Conservation (phyloP, 1,139 yeast species). For the Pichia sp. region DNA sequence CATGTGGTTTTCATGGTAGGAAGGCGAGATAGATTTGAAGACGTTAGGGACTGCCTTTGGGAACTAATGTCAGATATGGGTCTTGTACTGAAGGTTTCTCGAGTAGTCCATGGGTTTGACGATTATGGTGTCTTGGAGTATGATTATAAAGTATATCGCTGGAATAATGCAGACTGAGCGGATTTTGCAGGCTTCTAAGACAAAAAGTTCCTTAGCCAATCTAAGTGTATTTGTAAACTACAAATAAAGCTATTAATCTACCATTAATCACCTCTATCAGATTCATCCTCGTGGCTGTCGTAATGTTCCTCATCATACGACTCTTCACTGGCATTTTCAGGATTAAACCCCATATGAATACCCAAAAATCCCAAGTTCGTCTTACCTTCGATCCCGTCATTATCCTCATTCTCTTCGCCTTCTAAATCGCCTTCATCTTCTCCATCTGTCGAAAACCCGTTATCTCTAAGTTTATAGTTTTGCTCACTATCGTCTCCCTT, state of each 20-base stretch:
- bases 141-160: slow-evolving; percentile 45
- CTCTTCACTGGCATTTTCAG: slow-evolving; percentile 10
- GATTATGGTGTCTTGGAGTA: slow-evolving; percentile 79
- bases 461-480: background rate
- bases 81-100: slow-evolving; percentile 30
- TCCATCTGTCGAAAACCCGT: background rate
- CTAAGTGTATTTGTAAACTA: background rate
- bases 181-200: background rate
- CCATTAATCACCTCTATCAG: background rate
- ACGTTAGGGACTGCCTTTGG: slow-evolving; percentile 63
- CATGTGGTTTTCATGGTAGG: slow-evolving; percentile 72
- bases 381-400: slow-evolving; percentile 10
- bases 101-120: slow-evolving; percentile 63
- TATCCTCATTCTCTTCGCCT: slow-evolving; percentile 16
- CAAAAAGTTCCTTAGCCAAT: background rate
- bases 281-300: slow-evolving; percentile 4
- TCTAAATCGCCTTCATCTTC: slow-evolving; percentile 15
- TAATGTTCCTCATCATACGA: slow-evolving; percentile 12
- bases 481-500: background rate
- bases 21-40: slow-evolving; percentile 59
- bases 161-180: slow-evolving; percentile 14
- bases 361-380: slow-evolving; percentile 23
- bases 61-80: slow-evolving; percentile 40
- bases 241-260: background rate
- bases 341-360: slow-evolving; percentile 15